Percentiles rank a stretch among this genome's conserved stretches.
These are phyloP conservation scores for Clarireedia monteithiana DNA, from an alignment of 2,329 filamentous ascomycete genomes.

Conservation along the genomic window DNA sequence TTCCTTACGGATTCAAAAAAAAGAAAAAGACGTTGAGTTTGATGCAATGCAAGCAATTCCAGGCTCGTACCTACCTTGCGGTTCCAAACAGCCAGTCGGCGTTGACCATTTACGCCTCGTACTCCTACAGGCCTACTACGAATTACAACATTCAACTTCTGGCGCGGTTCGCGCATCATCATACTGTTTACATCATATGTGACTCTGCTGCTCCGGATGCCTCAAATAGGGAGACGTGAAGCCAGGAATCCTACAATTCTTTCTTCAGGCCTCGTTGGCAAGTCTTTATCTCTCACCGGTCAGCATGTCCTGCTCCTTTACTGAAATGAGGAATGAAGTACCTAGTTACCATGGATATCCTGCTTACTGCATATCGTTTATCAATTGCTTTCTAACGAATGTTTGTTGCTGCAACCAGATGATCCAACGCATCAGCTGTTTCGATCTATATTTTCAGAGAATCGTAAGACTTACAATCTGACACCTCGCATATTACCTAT, in stretches of 20 bases:
- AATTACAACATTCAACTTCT: slow-evolving; percentile 4
- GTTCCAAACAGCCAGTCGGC: slow-evolving; percentile 1
- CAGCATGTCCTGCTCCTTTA: not conserved
- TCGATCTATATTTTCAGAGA: not conserved
- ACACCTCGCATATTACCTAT: not conserved
- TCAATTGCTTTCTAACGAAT: not conserved
- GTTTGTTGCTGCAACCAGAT: not conserved
- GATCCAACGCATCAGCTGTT: not conserved
- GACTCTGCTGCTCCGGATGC: not conserved
- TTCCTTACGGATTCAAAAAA: not conserved
- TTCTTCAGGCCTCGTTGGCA: not conserved
- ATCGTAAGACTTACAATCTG: not conserved
- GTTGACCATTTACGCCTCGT: not conserved
- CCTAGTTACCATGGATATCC: not conserved
- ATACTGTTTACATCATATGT: not conserved
- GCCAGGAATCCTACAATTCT: not conserved
- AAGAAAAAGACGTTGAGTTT: too few species aligned
- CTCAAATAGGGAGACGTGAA: not conserved
- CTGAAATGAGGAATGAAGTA: not conserved
- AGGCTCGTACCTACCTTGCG: not conserved
- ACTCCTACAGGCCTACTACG: not conserved
- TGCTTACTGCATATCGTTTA: slow-evolving; percentile 5
- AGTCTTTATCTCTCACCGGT: not conserved
- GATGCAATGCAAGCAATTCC: not conserved
- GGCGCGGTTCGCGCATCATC: not conserved